These are phyloP conservation scores for Saussurea involucrata DNA, from an alignment of 129 eudicot genomes.

Conservation along the genomic window DNA sequence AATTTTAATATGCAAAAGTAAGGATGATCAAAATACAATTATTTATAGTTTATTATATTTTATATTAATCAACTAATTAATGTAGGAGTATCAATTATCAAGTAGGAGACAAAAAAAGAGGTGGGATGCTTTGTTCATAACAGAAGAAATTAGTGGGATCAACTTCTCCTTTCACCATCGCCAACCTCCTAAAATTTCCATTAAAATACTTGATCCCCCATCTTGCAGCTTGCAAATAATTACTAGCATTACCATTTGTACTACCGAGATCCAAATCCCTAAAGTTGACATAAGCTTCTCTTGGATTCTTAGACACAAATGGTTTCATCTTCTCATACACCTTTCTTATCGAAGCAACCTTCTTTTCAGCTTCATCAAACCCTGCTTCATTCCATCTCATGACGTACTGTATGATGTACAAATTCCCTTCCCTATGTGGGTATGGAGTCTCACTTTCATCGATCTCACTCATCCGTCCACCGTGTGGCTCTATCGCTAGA, in stretches of 20 bases:
- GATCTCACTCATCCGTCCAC: neutral
- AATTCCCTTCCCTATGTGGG: constrained; percentile 10
- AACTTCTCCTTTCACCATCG: constrained; percentile 7
- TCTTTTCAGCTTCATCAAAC: neutral
- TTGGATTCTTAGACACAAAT: neutral
- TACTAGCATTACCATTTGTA: constrained; percentile 1
- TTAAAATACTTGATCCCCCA: constrained; percentile 7
- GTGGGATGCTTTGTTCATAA: constrained; percentile 13
- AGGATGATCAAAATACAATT: neutral
- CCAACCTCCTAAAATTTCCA: constrained; percentile 14
- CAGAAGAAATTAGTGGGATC: constrained; percentile 2
- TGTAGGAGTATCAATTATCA: too few relatives aligned
- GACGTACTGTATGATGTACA: neutral
- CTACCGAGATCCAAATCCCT: constrained; percentile 9
- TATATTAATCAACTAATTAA: neutral
- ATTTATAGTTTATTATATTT: neutral
- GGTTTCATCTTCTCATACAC: constrained; percentile 8
- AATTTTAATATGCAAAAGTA: neutral
- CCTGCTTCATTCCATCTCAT: constrained; percentile 5
- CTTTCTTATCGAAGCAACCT: neutral
- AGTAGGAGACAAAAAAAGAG: neutral
- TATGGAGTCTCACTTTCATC: neutral
- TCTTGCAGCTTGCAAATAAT: neutral
- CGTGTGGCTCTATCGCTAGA: neutral
- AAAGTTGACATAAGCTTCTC: neutral